Evolutionary conservation across 306 rosid genomes (phyloP), one percentile per base, ranked within the genome.

Genomic region (Pyrus betulifolia): DNA sequence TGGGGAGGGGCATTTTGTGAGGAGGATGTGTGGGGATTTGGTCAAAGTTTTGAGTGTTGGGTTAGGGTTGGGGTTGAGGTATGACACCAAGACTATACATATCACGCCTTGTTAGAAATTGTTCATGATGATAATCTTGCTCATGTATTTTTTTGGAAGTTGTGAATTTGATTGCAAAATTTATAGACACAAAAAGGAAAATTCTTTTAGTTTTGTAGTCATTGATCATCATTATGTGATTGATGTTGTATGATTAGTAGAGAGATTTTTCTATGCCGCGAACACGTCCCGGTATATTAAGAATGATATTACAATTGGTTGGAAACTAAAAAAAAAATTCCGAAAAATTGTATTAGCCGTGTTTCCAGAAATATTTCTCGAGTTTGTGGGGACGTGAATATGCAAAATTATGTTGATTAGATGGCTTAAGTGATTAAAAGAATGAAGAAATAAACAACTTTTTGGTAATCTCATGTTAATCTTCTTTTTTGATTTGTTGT

Each of bases 11-110:
- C 85, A 84, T 76, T 69, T 21, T 6, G 85, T 86, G 86, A 82
- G 85, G 78, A 80, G 78, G 64, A 84, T 86, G 87, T 88, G 89
- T 30, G 78, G 72, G 55, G 87, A 86, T 74, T 82, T 88, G 79
- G 78, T 88, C 11, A 84, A 83, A 85, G 85, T 76, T 76, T 62
- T 88, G 81, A 84, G 80, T 45, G 67, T 52, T 11, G 83, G 76
- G 18, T 28, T 68, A 21, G 83, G 78, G 69, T 27, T 62, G 66
- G 82, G 76, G 30, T 23, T 75, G 61, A 77, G 80, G 72, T 86
- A 84, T 62, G 88, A 86, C 45, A 81, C 84, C 63, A 78, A 80
- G 79, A 82, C 87, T 21, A 78, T 83, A 70, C 92, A 88, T 74
- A 82, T 86, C 71, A 85, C 76, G 80, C 87, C 88, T 8, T 85